These are phyloP conservation scores for Heliamphora pulchella DNA, from an alignment of 179 eudicot genomes.

Conservation along the genomic window DNA sequence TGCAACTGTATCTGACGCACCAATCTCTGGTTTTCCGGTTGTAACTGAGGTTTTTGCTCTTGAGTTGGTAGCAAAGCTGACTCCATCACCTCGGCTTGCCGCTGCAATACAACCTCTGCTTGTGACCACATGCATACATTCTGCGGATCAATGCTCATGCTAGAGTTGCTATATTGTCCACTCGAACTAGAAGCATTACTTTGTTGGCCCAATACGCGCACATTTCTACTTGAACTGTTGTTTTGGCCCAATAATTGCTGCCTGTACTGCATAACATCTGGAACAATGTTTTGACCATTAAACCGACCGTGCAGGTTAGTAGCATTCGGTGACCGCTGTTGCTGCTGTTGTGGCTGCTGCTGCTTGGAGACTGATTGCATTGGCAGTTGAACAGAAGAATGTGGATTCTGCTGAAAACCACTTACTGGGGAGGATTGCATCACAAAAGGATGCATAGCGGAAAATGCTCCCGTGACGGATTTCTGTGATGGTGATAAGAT, in stretches of 20 bases:
- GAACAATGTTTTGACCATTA: constrained; percentile 43
- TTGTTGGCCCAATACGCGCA: constrained; percentile 48
- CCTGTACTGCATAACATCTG: constrained; percentile 32
- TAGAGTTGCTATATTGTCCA: constrained; percentile 52
- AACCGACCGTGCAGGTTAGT: constrained; percentile 42
- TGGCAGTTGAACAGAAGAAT: constrained; percentile 43
- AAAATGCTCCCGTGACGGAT: constrained; percentile 7
- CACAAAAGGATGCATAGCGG: constrained; percentile 53
- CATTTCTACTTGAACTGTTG: constrained; percentile 5
- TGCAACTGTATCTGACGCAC: constrained; percentile 68
- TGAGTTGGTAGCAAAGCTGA: constrained; percentile 5
- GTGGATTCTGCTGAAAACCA: constrained; percentile 56
- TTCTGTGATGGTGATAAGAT: constrained; percentile 42
- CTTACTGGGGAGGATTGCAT: constrained; percentile 56
- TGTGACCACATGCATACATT: constrained; percentile 45
- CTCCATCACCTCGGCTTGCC: constrained; percentile 36
- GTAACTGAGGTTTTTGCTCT: constrained; percentile 33
- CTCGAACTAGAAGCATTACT: constrained; percentile 28
- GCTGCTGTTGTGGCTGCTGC: constrained; percentile 38
- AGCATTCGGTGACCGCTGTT: constrained; percentile 43
- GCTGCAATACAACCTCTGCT: constrained; percentile 42
- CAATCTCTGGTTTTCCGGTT: constrained; percentile 44
- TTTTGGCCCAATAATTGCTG: neutral
- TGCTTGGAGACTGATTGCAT: constrained; percentile 29
- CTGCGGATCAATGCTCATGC: constrained; percentile 49